phyloP scores from a whole-genome alignment of 2,329 filamentous ascomycete species.

The Metarhizium anisopliae region DNA sequence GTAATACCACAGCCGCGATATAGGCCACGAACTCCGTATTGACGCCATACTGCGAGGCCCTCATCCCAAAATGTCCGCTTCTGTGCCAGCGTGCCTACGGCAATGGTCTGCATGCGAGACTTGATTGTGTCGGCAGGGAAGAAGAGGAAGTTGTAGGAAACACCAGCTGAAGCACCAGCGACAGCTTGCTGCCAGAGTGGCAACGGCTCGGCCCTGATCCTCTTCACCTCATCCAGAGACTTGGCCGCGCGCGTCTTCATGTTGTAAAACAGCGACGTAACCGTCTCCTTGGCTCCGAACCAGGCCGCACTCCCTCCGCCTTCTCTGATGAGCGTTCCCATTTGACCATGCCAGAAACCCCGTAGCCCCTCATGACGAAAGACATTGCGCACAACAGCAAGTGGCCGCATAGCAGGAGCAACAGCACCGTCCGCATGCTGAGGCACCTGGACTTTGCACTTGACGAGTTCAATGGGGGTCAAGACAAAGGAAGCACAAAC shows the following conservation, averaged over 20 bases:
- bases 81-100: constrained; percentile 46
- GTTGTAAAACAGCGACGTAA: constrained; percentile 60
- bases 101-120: constrained; percentile 88
- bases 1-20: constrained; percentile 96
- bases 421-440: constrained; percentile 29
- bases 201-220: constrained; percentile 43
- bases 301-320: constrained; percentile 89
- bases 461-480: constrained; percentile 93
- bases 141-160: constrained; percentile 95
- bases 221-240: constrained; percentile 30
- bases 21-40: constrained; percentile 73
- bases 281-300: constrained; percentile 87
- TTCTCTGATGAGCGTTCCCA: constrained; percentile 88
- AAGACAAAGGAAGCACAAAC: constrained; percentile 84
- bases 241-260: constrained; percentile 36
- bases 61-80: constrained; percentile 65
- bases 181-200: constrained; percentile 81
- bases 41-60: constrained; percentile 64
- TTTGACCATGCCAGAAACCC: constrained; percentile 92
- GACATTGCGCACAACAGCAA: constrained; percentile 67
- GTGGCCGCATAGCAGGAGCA: constrained; percentile 48
- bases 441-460: constrained; percentile 94
- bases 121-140: constrained; percentile 98
- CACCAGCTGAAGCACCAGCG: constrained; percentile 79
- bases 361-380: constrained; percentile 72